phyloP scores from a whole-genome alignment of 177 flowering plant genomes.

The Telopea speciosissima region DNA sequence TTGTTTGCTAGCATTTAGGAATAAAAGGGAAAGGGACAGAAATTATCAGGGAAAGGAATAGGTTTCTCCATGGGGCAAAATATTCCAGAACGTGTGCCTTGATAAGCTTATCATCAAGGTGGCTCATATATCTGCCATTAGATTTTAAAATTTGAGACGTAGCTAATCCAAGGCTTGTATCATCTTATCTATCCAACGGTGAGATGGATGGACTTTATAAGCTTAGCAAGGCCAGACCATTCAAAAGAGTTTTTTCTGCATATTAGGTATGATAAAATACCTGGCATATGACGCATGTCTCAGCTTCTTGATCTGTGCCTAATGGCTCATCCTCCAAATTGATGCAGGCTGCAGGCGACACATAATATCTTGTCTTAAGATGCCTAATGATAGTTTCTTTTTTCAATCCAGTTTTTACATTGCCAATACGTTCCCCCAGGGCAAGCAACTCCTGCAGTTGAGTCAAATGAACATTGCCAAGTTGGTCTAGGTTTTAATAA shows the following conservation, averaged over 20 bases:
- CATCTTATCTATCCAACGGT: too few species aligned
- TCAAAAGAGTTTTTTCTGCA: too few species aligned
- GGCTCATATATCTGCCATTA: too few species aligned
- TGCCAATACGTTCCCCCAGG: slow-evolving; percentile 54
- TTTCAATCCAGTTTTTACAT: slow-evolving; percentile 51
- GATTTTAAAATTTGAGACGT: too few species aligned
- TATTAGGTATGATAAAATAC: slow-evolving; percentile 18
- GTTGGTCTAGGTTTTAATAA: not conserved
- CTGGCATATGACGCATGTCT: slow-evolving; percentile 75
- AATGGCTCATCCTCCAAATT: slow-evolving; percentile 33
- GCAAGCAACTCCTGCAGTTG: slow-evolving; percentile 58
- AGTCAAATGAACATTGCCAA: not conserved
- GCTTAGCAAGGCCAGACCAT: too few species aligned
- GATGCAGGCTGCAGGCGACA: slow-evolving; percentile 17
- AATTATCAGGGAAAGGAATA: too few species aligned
- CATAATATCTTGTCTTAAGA: slow-evolving; percentile 42
- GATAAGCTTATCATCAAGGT: not conserved
- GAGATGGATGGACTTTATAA: too few species aligned
- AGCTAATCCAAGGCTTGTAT: too few species aligned
- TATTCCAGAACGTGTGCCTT: too few species aligned
- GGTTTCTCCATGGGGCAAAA: too few species aligned
- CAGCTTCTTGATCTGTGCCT: slow-evolving; percentile 29
- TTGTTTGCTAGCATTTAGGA: not conserved
- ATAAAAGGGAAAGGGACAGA: too few species aligned
- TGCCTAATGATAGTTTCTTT: slow-evolving; percentile 37